Evolutionary conservation across 2,329 filamentous ascomycete genomes (phyloP).

Genomic region (Cordyceps farinosa): DNA sequence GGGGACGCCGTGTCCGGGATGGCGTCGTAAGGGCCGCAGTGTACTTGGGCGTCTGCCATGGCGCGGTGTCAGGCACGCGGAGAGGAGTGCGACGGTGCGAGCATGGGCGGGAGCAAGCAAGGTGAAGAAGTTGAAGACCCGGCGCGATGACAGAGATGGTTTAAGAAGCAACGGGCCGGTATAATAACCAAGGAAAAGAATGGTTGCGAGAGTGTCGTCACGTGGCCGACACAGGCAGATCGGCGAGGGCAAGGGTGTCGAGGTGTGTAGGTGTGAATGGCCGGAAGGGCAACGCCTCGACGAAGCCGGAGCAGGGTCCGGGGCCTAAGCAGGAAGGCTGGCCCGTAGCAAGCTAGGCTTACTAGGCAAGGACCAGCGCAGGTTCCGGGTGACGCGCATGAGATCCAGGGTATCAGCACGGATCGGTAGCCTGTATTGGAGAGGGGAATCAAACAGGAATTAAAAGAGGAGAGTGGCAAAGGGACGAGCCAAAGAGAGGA

Average conservation of each 20-base stretch:
- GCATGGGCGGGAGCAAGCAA: background rate
- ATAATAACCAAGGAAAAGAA: background rate
- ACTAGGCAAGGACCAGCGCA: background rate
- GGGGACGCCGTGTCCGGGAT: constrained; percentile 17
- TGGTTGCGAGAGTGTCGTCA: background rate
- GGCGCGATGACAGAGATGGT: too few species aligned
- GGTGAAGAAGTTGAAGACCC: background rate
- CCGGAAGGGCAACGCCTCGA: background rate
- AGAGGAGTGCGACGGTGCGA: background rate
- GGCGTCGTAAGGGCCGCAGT: constrained; percentile 10
- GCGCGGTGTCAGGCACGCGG: background rate
- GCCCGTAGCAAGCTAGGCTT: too few species aligned
- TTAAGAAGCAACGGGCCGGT: background rate
- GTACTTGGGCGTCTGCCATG: constrained; percentile 15
- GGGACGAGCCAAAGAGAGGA: background rate
- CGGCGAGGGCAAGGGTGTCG: background rate
- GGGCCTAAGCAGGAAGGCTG: background rate
- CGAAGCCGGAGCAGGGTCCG: background rate
- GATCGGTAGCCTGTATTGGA: background rate
- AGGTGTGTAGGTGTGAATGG: background rate
- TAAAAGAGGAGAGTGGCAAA: background rate
- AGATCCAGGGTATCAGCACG: background rate
- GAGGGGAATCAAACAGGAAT: background rate
- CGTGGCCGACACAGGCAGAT: background rate
- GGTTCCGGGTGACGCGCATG: background rate